Conservation (phyloP, 345 rosid species). For the Conringia planisiliqua region DNA sequence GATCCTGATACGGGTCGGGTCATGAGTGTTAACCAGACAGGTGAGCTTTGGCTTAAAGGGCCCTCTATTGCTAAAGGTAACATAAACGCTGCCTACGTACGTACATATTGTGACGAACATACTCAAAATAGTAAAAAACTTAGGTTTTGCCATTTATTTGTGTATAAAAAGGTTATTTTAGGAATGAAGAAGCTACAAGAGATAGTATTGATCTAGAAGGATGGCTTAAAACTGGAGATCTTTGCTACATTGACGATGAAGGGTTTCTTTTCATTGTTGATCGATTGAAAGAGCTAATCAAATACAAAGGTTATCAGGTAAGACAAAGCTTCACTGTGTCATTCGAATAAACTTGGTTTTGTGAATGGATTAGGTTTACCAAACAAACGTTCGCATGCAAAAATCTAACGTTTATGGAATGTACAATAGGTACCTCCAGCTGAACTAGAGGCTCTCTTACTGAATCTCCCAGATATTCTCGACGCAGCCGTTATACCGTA, state of each 20-base stretch:
- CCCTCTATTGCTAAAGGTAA: neutral
- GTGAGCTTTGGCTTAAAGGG: conserved; percentile 9
- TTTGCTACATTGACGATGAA: neutral
- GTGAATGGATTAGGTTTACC: neutral
- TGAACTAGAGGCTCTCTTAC: conserved; percentile 72
- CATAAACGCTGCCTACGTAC: neutral
- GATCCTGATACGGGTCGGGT: conserved; percentile 12
- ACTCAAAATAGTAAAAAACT: neutral
- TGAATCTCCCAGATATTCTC: conserved; percentile 52
- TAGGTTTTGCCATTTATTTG: neutral
- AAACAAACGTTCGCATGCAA: neutral
- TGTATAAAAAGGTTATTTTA: neutral
- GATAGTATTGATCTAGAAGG: neutral
- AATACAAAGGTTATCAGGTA: conserved; percentile 16
- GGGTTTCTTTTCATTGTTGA: neutral
- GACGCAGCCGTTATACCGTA: conserved; percentile 85
- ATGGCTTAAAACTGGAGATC: conserved; percentile 12
- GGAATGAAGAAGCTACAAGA: neutral
- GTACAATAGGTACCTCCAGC: conserved; percentile 51
- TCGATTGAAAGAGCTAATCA: conserved; percentile 6
- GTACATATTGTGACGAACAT: neutral
- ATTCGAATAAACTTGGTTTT: neutral
- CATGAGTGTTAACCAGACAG: neutral
- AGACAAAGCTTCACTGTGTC: neutral
- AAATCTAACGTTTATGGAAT: neutral